Evolutionary conservation across 805 yeast genomes (phyloP).

Genomic region (Saturnispora galanensis): DNA sequence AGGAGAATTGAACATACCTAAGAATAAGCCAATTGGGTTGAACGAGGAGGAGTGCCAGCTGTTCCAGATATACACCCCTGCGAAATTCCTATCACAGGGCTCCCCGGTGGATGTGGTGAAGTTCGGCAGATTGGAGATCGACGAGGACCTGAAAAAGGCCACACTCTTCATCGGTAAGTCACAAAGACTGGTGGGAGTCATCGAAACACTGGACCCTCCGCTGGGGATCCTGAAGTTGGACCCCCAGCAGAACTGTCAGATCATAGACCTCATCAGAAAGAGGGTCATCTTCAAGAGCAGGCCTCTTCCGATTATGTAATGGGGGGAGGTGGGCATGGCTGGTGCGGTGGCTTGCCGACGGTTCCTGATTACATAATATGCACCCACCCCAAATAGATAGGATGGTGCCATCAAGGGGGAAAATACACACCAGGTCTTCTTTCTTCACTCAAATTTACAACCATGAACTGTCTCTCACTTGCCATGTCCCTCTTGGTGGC

Average conservation of each 20-base stretch:
- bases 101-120: conserved; percentile 31
- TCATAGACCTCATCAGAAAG: conserved; percentile 49
- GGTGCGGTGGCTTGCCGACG: background rate
- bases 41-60: conserved; percentile 27
- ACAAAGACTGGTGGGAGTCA: conserved; percentile 55
- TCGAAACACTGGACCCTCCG: conserved; percentile 54
- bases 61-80: conserved; percentile 26
- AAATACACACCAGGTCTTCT: too few relatives aligned
- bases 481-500: conserved; percentile 6
- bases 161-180: conserved; percentile 57
- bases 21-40: conserved; percentile 23
- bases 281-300: conserved; percentile 56
- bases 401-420: too few relatives aligned
- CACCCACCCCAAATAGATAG: too few relatives aligned
- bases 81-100: conserved; percentile 8
- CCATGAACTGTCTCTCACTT: conserved; percentile 4
- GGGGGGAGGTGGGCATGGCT: too few relatives aligned
- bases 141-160: conserved; percentile 36
- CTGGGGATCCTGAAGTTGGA: conserved; percentile 50
- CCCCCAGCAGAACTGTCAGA: conserved; percentile 29
- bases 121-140: conserved; percentile 38
- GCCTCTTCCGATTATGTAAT: conserved; percentile 70
- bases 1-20: conserved; percentile 54
- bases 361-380: background rate
- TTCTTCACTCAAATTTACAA: too few relatives aligned